Evolutionary conservation across 148 eudicot species (phyloP).

Genomic region (Rhododendron ovatum): DNA sequence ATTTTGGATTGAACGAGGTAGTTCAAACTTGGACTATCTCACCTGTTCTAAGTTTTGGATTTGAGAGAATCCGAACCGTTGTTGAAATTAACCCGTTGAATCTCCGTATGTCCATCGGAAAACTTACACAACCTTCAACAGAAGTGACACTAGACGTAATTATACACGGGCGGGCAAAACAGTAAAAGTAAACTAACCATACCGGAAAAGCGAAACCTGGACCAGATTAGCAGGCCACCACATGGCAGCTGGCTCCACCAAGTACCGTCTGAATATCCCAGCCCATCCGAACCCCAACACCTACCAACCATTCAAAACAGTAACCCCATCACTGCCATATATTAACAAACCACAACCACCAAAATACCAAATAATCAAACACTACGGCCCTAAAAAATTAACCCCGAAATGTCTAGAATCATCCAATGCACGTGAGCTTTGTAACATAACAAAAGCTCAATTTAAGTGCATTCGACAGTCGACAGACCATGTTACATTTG

Average conservation of each 20-base stretch:
- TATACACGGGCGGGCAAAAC: not conserved
- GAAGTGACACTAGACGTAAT: not conserved
- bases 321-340: not conserved
- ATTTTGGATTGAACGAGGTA: not conserved
- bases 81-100: not conserved
- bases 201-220: conserved; percentile 95
- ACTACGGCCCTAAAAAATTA: too few species aligned
- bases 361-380: not conserved
- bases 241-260: conserved; percentile 97
- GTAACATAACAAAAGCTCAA: too few species aligned
- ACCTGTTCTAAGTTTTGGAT: too few species aligned
- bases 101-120: not conserved
- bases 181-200: not conserved
- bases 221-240: conserved; percentile 99
- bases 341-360: not conserved
- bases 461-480: not conserved
- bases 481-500: not conserved
- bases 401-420: too few species aligned
- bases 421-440: too few species aligned
- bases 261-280: conserved; percentile 71
- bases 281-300: conserved; percentile 99
- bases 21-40: too few species aligned
- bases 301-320: conserved; percentile 54
- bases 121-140: not conserved
- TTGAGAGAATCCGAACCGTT: too few species aligned